These are phyloP conservation scores for Tolypocladium album DNA, from an alignment of 2,329 filamentous ascomycete genomes.

Conservation along the genomic window DNA sequence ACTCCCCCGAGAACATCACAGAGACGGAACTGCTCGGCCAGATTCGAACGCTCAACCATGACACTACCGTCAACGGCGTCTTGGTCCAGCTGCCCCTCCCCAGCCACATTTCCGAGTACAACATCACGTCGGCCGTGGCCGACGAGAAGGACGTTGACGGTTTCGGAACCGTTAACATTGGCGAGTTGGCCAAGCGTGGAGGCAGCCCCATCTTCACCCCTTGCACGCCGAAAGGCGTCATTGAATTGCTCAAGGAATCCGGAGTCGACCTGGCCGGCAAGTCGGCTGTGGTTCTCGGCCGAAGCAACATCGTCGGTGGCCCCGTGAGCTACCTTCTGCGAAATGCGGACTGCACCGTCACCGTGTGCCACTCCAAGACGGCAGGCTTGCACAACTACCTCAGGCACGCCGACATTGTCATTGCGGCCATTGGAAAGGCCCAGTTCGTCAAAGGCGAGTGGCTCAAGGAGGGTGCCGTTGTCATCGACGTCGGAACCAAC, in stretches of 20 bases:
- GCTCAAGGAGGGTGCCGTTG: conserved; percentile 88
- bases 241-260: conserved; percentile 77
- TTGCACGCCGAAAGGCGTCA: conserved; percentile 95
- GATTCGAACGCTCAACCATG: conserved; percentile 75
- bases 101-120: conserved; percentile 80
- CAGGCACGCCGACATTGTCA: conserved; percentile 77
- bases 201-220: conserved; percentile 83
- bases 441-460: conserved; percentile 89
- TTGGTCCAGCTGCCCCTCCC: conserved; percentile 90
- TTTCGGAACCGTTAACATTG: conserved; percentile 89
- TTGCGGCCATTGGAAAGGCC: conserved; percentile 83
- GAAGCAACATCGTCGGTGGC: conserved; percentile 95
- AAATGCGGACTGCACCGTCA: conserved; percentile 94
- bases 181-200: conserved; percentile 91
- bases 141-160: conserved; percentile 97
- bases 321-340: conserved; percentile 93
- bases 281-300: conserved; percentile 85
- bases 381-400: conserved; percentile 60
- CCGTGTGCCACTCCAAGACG: conserved; percentile 88
- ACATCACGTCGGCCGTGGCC: conserved; percentile 78
- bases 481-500: conserved; percentile 97
- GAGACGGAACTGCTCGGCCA: conserved; percentile 80
- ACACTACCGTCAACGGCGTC: conserved; percentile 78
- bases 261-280: conserved; percentile 81
- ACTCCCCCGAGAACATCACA: conserved; percentile 69